Percentiles rank a stretch among this genome's conserved stretches.
Conservation (phyloP, 768 basidiomycete species). For the Tricholoma flavovirens region DNA sequence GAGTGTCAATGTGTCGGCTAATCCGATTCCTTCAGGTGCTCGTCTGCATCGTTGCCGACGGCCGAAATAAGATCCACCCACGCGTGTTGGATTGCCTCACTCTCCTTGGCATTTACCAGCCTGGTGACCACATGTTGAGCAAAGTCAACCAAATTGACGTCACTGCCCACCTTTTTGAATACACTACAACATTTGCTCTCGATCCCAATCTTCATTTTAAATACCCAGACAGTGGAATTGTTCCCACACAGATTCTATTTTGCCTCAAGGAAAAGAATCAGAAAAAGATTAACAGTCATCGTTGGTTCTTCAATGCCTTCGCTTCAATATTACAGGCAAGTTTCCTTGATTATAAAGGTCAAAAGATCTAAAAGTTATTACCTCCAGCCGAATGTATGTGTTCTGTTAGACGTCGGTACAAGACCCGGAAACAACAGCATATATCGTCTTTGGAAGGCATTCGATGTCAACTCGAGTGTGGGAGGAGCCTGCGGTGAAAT, state of each 20-base stretch:
- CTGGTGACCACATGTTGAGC: constrained; percentile 44
- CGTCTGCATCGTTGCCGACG: constrained; percentile 88
- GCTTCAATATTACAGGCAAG: constrained; percentile 73
- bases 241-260: constrained; percentile 92
- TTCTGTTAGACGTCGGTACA: constrained; percentile 92
- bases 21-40: constrained; percentile 56
- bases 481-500: constrained; percentile 98
- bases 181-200: constrained; percentile 74
- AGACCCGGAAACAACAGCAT: constrained; percentile 83
- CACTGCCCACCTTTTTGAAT: constrained; percentile 67
- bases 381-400: constrained; percentile 79
- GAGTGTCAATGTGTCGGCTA: not conserved
- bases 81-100: constrained; percentile 86
- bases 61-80: constrained; percentile 75
- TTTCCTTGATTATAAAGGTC: not conserved
- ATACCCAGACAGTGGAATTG: constrained; percentile 89
- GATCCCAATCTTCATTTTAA: constrained; percentile 78
- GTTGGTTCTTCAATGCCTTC: constrained; percentile 98
- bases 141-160: constrained; percentile 65
- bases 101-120: constrained; percentile 88
- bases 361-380: not conserved
- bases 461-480: constrained; percentile 87
- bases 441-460: constrained; percentile 94
- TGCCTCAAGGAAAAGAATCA: constrained; percentile 91
- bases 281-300: constrained; percentile 94